phyloP scores from a whole-genome alignment of 2,329 filamentous ascomycete species.

The Alternaria ventricosa region DNA sequence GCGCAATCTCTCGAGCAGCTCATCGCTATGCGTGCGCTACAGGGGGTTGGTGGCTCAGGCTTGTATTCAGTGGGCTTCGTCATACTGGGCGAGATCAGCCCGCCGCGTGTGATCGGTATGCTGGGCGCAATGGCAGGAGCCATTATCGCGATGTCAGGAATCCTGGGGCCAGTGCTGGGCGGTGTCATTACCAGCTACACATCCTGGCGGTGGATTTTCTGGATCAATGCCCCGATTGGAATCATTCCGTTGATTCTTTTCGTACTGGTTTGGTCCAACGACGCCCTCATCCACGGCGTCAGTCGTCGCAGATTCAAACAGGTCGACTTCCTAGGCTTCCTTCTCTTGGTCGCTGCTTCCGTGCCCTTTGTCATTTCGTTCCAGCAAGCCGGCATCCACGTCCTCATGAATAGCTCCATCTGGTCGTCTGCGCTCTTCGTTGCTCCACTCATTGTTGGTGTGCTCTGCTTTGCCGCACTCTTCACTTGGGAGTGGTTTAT shows the following conservation, averaged over 20 bases:
- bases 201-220: constrained; percentile 56
- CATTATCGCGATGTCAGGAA: constrained; percentile 10
- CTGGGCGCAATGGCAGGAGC: constrained; percentile 5
- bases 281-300: not conserved
- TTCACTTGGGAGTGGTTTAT: constrained; percentile 12
- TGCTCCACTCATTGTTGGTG: constrained; percentile 2
- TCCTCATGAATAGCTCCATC: constrained; percentile 1
- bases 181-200: constrained; percentile 24
- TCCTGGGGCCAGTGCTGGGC: constrained; percentile 24
- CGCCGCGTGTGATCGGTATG: constrained; percentile 12
- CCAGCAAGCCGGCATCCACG: constrained; percentile 56
- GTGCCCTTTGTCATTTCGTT: constrained; percentile 66
- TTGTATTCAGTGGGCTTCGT: constrained; percentile 37
- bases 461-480: constrained; percentile 5
- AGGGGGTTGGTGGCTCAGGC: constrained; percentile 43
- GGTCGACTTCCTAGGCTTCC: constrained; percentile 56
- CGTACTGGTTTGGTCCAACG: constrained; percentile 5
- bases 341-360: constrained; percentile 59
- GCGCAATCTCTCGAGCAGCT: constrained; percentile 37
- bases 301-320: constrained; percentile 8
- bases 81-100: constrained; percentile 38
- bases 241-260: constrained; percentile 28
- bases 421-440: constrained; percentile 11
- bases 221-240: constrained; percentile 34
- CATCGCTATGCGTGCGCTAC: constrained; percentile 43